These are phyloP conservation scores for Ceratobasidium papillatum DNA, from an alignment of 1,284 basidiomycete genomes.

Conservation along the genomic window DNA sequence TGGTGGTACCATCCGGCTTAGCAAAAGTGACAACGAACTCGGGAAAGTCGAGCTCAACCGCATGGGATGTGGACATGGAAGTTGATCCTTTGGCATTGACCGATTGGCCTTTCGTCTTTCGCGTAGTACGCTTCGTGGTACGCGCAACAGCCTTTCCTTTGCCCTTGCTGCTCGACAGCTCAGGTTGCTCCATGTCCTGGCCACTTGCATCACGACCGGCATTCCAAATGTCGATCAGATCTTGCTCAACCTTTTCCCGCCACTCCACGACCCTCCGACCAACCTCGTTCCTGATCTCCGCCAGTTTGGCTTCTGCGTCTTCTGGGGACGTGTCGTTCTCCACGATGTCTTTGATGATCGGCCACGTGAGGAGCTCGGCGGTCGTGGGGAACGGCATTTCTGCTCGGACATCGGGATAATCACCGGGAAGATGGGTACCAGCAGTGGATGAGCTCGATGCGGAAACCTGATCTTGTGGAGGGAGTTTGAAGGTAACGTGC, in stretches of 20 bases:
- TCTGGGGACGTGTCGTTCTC: not conserved
- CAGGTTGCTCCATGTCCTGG: not conserved
- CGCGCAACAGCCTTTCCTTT: not conserved
- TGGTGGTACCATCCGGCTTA: not conserved
- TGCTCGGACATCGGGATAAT: not conserved
- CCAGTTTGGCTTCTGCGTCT: not conserved
- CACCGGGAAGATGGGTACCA: not conserved
- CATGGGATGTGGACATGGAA: not conserved
- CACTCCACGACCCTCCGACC: not conserved
- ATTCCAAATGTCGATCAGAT: conserved; percentile 11
- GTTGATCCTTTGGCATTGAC: not conserved
- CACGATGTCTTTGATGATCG: not conserved
- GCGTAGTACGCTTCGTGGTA: not conserved
- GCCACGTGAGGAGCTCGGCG: not conserved
- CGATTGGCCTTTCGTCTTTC: not conserved
- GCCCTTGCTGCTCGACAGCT: not conserved
- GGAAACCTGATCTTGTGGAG: not conserved
- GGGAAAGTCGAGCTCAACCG: not conserved
- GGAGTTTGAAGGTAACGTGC: not conserved
- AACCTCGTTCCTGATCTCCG: not conserved
- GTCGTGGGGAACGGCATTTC: not conserved
- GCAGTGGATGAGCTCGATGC: not conserved
- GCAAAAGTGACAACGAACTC: not conserved
- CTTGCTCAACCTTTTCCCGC: not conserved
- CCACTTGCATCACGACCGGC: not conserved